Conservation (phyloP, 352 stramenopile genomes). For the Pythium vanterpoolii region DNA sequence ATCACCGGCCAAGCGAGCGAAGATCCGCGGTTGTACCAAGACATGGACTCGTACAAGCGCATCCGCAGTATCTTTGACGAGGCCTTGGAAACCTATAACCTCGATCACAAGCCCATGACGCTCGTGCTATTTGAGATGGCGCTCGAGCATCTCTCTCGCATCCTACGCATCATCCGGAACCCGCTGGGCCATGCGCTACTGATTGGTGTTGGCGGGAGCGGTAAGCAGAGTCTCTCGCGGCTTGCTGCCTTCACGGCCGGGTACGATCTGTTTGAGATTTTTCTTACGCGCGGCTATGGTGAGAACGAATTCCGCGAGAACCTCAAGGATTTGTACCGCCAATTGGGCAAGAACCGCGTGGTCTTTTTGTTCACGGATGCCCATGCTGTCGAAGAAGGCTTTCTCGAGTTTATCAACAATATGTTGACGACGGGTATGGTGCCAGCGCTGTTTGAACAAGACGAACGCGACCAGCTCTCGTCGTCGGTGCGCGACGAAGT, state of each 20-base stretch:
- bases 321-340: constrained; percentile 92
- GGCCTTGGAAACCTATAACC: constrained; percentile 93
- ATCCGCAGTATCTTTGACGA: constrained; percentile 92
- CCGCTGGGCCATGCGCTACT: constrained; percentile 91
- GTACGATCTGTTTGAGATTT: constrained; percentile 95
- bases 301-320: constrained; percentile 93
- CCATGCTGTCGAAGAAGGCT: constrained; percentile 94
- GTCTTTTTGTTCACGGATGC: constrained; percentile 97
- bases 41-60: constrained; percentile 90
- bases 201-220: constrained; percentile 92
- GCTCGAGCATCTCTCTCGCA: constrained; percentile 91
- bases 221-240: constrained; percentile 92
- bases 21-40: constrained; percentile 91
- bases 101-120: constrained; percentile 94
- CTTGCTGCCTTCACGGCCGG: constrained; percentile 91
- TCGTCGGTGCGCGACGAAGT: constrained; percentile 86
- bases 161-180: constrained; percentile 92
- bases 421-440: constrained; percentile 96
- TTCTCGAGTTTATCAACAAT: constrained; percentile 97
- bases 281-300: constrained; percentile 90
- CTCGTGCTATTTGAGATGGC: constrained; percentile 96
- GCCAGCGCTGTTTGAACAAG: constrained; percentile 89
- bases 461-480: constrained; percentile 88
- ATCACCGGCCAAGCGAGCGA: constrained; percentile 60
- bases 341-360: constrained; percentile 81